Percentiles rank a stretch among this genome's conserved stretches.
Evolutionary conservation across 176 grass and related monocot genomes (phyloP).

Genomic region (Rhynchospora pubera): DNA sequence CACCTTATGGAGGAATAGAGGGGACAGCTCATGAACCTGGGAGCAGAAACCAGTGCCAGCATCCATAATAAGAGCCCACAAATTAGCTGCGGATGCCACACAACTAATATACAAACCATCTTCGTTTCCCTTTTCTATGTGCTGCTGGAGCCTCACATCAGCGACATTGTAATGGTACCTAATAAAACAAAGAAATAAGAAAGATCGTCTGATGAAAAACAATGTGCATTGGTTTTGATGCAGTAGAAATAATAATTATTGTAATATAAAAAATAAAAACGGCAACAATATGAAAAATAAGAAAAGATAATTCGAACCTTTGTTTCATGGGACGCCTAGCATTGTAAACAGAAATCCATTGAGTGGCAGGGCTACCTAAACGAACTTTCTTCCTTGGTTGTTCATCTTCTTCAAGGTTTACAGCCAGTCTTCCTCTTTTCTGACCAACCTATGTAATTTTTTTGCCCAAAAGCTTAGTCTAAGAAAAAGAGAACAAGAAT

Average conservation of each 20-base stretch:
- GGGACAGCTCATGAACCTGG: slow-evolving; percentile 80
- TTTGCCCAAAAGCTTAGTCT: not conserved
- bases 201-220: not conserved
- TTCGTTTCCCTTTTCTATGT: slow-evolving; percentile 84
- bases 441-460: slow-evolving; percentile 50
- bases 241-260: not conserved
- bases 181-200: slow-evolving; percentile 20
- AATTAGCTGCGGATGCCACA: slow-evolving; percentile 60
- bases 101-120: slow-evolving; percentile 82
- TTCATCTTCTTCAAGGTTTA: slow-evolving; percentile 64
- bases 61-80: slow-evolving; percentile 92
- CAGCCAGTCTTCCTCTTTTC: slow-evolving; percentile 62
- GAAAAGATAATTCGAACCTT: slow-evolving; percentile 36
- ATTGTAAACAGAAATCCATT: slow-evolving; percentile 95
- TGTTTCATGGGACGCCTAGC: slow-evolving; percentile 80
- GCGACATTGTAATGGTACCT: slow-evolving; percentile 95
- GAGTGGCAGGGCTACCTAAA: slow-evolving; percentile 54
- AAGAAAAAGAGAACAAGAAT: not conserved
- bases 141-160: slow-evolving; percentile 68
- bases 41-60: slow-evolving; percentile 60
- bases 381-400: slow-evolving; percentile 81
- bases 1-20: slow-evolving; percentile 74
- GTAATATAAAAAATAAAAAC: not conserved
- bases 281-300: slow-evolving; percentile 15
- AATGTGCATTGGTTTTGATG: not conserved